Percentiles rank a stretch among this genome's conserved stretches.
phyloP scores from a whole-genome alignment of 2,329 filamentous ascomycete species.

The Huntiella bhutanensis region DNA sequence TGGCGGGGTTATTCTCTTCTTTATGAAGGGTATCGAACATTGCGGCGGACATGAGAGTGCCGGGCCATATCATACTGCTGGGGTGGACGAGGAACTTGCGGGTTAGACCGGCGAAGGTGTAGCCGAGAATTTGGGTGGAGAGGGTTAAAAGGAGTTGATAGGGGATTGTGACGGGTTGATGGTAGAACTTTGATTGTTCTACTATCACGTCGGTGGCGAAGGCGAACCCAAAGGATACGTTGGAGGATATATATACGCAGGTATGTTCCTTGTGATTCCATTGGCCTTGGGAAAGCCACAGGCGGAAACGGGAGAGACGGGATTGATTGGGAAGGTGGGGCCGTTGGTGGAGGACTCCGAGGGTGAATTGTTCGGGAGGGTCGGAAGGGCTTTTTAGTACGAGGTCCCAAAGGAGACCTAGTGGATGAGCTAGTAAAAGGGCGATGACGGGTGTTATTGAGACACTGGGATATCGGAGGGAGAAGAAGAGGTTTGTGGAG shows the following conservation, averaged over 20 bases:
- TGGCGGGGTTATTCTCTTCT: conserved; percentile 61
- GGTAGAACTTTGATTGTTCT: conserved; percentile 77
- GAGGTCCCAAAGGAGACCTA: conserved; percentile 64
- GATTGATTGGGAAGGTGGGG: conserved; percentile 9
- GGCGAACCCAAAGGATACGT: conserved; percentile 75
- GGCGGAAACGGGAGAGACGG: conserved; percentile 28
- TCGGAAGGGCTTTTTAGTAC: conserved; percentile 44
- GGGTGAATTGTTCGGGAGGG: conserved; percentile 28
- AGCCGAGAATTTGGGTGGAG: conserved; percentile 72
- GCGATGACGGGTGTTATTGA: conserved; percentile 80
- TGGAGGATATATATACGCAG: conserved; percentile 77
- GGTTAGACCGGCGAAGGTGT: conserved; percentile 68
- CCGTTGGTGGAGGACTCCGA: conserved; percentile 24
- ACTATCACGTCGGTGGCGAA: conserved; percentile 83
- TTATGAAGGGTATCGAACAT: conserved; percentile 81
- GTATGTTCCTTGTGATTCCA: conserved; percentile 86
- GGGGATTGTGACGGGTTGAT: conserved; percentile 54
- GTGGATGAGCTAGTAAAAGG: conserved; percentile 63
- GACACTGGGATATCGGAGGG: conserved; percentile 74
- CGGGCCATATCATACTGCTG: conserved; percentile 82
- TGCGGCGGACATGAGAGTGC: conserved; percentile 69
- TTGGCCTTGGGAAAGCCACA: conserved; percentile 60
- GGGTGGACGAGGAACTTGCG: conserved; percentile 67
- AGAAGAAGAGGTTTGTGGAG: conserved; percentile 75
- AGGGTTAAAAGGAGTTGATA: conserved; percentile 72